Evolutionary conservation across 345 rosid species (phyloP), one percentile per base, ranked within the genome.

Genomic region (Aquilaria yunnanensis): DNA sequence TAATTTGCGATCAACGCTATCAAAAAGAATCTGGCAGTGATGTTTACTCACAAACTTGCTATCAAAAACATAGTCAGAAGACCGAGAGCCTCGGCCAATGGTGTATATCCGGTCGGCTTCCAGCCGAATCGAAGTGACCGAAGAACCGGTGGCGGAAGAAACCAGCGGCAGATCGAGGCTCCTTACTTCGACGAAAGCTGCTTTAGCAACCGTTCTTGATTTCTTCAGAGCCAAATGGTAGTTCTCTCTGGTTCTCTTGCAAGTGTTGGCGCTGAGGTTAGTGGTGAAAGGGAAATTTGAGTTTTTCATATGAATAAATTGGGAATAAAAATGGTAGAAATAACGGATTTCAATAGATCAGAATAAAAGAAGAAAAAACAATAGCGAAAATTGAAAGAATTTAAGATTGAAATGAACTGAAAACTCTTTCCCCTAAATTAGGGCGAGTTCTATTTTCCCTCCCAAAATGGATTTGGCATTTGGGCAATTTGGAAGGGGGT

Each of bases 1-100:
- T 65, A 92, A 69, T 62, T 75, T 85, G 59, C 84, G 70, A 32
- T 70, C 51, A 51, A 61, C 16, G 23, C 81, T 66, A 66, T 85
- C 96, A 49, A 80, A 85, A 5, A 87, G 62, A 77, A 92, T 66
- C 78, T 84, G 89, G 64, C 88, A 92, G 56, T 92, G 98, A 0
- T 70, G 81, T 76, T 80, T 87, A 72, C 98, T 87, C 57, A 89
- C 82, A 10, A 64, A 64, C 14, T 61, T 76, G 70, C 73, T 76
- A 41, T 63, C 50, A 59, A 92, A 54, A 23, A 72, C 13, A 61
- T 83, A 85, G 60, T 85, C 88, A 54, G 89, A 83, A 56, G 71
- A 54, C 13, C 47, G 14, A 52, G 23, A 41, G 58, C 73, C 61
- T 71, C 92, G 84, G 37, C 96, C 98, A 13, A 92, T 67, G 3